Percentiles rank a stretch among this genome's conserved stretches.
These are phyloP conservation scores for Wickerhamiella domercqiae DNA, from an alignment of 805 yeast species.

Conservation along the genomic window DNA sequence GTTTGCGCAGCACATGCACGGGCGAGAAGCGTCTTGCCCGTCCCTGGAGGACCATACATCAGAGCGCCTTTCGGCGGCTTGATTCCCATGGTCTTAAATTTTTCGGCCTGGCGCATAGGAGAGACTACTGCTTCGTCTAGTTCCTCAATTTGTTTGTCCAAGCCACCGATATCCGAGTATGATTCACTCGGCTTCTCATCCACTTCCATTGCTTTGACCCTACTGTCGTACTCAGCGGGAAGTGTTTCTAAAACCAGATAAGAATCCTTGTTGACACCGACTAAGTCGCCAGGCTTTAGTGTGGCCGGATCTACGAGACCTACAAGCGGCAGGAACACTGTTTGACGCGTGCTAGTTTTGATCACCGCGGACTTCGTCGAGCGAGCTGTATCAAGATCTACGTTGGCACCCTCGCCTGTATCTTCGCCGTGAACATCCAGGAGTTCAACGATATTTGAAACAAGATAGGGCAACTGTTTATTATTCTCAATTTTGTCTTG, in stretches of 20 bases:
- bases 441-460: slow-evolving; percentile 91
- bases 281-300: slow-evolving; percentile 94
- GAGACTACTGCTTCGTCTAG: slow-evolving; percentile 94
- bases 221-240: slow-evolving; percentile 93
- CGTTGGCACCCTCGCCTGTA: slow-evolving; percentile 83
- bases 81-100: slow-evolving; percentile 84
- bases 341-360: slow-evolving; percentile 93
- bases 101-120: slow-evolving; percentile 97
- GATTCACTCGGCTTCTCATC: slow-evolving; percentile 98
- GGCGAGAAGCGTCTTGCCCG: slow-evolving; percentile 93
- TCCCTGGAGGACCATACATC: slow-evolving; percentile 99
- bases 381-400: slow-evolving; percentile 80
- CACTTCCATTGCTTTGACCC: slow-evolving; percentile 98
- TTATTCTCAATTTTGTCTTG: slow-evolving; percentile 91
- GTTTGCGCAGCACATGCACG: slow-evolving; percentile 99
- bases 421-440: slow-evolving; percentile 71
- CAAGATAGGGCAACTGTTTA: slow-evolving; percentile 87
- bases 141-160: slow-evolving; percentile 96
- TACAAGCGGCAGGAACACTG: slow-evolving; percentile 87
- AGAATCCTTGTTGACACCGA: slow-evolving; percentile 95
- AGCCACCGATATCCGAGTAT: slow-evolving; percentile 93
- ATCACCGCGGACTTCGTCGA: slow-evolving; percentile 96
- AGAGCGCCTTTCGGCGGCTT: slow-evolving; percentile 97
- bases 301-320: slow-evolving; percentile 85
- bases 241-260: slow-evolving; percentile 83